Base-by-base conservation (phyloP, 306 rosid genomes). In the Prunus mongolica region DNA sequence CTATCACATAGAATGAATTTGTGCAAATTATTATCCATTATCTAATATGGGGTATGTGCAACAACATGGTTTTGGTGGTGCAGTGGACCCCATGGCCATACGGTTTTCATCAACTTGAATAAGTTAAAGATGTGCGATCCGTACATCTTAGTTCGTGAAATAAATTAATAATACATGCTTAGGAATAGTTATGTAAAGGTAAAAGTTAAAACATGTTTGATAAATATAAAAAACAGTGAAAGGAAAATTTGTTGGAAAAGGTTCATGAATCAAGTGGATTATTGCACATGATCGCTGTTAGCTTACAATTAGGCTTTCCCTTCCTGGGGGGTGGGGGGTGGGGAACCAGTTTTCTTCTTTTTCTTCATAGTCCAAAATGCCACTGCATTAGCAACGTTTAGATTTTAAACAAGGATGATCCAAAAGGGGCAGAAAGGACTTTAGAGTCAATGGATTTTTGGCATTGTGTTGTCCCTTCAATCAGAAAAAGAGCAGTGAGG, bases 401-500 rank as follows among this genome's bases (percentile, higher is more conserved):
- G n/a, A 52, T 10, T 44, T 41, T 12, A 27, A 27, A 13, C 2
- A 22, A 28, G 13, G 9, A 0, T 9, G 16, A 61, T 24, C 27
- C 32, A 8, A 13, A 11, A 14, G 60, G 84, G 85, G 80, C 57
- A 70, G 71, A 57, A 24, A n/a, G 3, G 89, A 65, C 77, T 61
- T 75, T 38, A 3, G 6, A 44, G 74, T 46, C 10, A 14, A 27
- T 38, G 47, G 71, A 6, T 32, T 65, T 27, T 14, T 51, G 64
- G 65, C 55, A 15, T 20, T 65, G 88, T 47, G 65, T 44, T 80
- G 89, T 79, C 84, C 47, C 82, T 66, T 84, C 78, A 74, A 66
- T 76, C 51, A 34, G 79, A 68, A 74, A 78, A 72, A 46, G 55
- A 13, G 28, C 30, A 5, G 67, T 55, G 11, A 58, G 24, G 65